These are phyloP conservation scores for Phanerodontia chrysosporium DNA, from an alignment of 768 basidiomycete species.

Conservation along the genomic window DNA sequence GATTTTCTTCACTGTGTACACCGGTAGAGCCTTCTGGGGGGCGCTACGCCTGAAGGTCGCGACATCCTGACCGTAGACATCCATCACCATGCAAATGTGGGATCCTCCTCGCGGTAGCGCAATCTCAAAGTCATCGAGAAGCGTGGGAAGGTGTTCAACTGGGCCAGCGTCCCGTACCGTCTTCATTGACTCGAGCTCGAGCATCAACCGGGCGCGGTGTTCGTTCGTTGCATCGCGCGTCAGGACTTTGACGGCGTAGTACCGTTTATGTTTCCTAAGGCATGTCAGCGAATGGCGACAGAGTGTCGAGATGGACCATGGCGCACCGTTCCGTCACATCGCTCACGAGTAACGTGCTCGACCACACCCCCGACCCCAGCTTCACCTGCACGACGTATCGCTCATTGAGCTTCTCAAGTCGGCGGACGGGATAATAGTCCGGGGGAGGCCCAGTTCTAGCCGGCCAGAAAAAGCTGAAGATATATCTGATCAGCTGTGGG, in stretches of 20 bases:
- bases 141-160: conserved; percentile 13
- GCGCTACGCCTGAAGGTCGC: conserved; percentile 18
- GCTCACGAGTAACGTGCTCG: conserved; percentile 7
- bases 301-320: no score
- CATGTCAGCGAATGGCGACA: background rate
- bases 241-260: conserved; percentile 20
- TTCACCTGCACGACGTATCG: conserved; percentile 7
- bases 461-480: background rate
- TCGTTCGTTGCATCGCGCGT: conserved; percentile 18
- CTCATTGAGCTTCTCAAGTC: background rate
- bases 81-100: conserved; percentile 22
- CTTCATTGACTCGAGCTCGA: conserved; percentile 20
- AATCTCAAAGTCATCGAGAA: conserved; percentile 17
- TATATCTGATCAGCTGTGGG: background rate
- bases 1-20: conserved; percentile 15
- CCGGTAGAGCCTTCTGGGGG: conserved; percentile 16
- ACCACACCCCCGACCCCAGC: conserved; percentile 12
- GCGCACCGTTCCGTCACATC: conserved; percentile 10
- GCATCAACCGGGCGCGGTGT: background rate
- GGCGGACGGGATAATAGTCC: background rate
- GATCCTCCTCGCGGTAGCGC: conserved; percentile 7
- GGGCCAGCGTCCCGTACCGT: conserved; percentile 9
- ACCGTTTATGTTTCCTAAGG: background rate
- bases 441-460: background rate
- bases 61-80: conserved; percentile 18